phyloP scores from a whole-genome alignment of 179 eudicot genomes.

The Silene noctiflora region DNA sequence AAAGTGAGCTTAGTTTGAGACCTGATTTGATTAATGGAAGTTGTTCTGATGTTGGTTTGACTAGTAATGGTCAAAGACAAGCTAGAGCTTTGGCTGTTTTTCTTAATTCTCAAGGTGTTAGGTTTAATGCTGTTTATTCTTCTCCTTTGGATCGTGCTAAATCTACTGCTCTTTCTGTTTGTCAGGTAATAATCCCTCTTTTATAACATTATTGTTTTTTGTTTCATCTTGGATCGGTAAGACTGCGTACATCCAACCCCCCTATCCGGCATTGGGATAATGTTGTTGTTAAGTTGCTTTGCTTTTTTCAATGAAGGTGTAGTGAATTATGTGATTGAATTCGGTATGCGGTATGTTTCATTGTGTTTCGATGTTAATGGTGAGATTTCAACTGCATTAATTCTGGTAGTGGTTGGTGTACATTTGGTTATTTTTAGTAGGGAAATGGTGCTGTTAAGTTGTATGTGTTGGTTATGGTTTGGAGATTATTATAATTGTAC shows the following conservation, averaged over 20 bases:
- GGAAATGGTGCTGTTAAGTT: not conserved
- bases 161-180: constrained; percentile 68
- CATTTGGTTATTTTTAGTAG: not conserved
- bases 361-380: constrained; percentile 1
- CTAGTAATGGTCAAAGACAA: constrained; percentile 76
- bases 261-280: not conserved
- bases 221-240: not conserved
- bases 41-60: constrained; percentile 60
- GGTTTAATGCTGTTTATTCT: constrained; percentile 73
- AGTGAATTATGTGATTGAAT: not conserved
- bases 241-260: not conserved
- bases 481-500: not conserved
- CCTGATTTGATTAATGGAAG: constrained; percentile 78
- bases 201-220: not conserved
- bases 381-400: not conserved
- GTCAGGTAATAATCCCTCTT: constrained; percentile 51
- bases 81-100: constrained; percentile 91
- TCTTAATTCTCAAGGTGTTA: constrained; percentile 74
- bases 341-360: not conserved
- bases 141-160: constrained; percentile 96
- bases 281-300: not conserved
- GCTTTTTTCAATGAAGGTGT: not conserved
- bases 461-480: not conserved
- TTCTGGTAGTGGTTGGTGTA: not conserved
- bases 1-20: constrained; percentile 75